Percentiles rank a stretch among this genome's conserved stretches.
Conservation (phyloP, 2,329 filamentous ascomycete species). For the Trichoderma harzianum region DNA sequence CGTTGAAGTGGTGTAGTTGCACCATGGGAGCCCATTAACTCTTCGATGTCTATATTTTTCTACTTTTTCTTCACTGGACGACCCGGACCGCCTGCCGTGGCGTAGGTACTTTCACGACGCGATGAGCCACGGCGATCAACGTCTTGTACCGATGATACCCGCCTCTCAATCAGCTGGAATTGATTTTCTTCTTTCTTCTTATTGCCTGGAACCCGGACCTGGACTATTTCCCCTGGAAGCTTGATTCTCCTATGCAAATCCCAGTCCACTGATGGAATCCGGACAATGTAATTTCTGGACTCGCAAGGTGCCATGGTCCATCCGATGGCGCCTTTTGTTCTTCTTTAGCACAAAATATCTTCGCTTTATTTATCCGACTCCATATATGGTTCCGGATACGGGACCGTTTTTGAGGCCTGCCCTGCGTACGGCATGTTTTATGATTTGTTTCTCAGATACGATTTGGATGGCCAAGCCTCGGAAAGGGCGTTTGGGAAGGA, state of each 20-base stretch:
- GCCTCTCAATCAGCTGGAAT: not conserved
- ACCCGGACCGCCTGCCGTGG: not conserved
- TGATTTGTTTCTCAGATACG: not conserved
- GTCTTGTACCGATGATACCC: constrained; percentile 14
- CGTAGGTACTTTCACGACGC: not conserved
- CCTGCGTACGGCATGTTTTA: not conserved
- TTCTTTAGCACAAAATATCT: not conserved
- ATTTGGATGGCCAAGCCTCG: constrained; percentile 20
- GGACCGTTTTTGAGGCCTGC: not conserved
- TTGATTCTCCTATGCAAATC: not conserved
- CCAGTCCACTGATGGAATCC: not conserved
- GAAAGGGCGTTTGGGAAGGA: constrained; percentile 23
- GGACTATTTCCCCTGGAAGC: not conserved
- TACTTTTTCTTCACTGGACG: not conserved
- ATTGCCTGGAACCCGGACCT: not conserved
- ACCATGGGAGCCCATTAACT: constrained; percentile 1
- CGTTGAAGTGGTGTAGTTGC: constrained; percentile 51
- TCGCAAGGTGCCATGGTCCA: not conserved
- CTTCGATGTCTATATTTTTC: constrained; percentile 16
- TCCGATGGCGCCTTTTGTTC: not conserved
- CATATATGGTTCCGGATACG: not conserved
- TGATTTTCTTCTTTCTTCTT: not conserved
- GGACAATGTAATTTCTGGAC: not conserved
- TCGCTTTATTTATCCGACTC: not conserved
- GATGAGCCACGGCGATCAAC: not conserved